Evolutionary conservation across 2,329 filamentous ascomycete species (phyloP), one percentile per base, ranked within the genome.

Genomic region (Botryotinia globosa): DNA sequence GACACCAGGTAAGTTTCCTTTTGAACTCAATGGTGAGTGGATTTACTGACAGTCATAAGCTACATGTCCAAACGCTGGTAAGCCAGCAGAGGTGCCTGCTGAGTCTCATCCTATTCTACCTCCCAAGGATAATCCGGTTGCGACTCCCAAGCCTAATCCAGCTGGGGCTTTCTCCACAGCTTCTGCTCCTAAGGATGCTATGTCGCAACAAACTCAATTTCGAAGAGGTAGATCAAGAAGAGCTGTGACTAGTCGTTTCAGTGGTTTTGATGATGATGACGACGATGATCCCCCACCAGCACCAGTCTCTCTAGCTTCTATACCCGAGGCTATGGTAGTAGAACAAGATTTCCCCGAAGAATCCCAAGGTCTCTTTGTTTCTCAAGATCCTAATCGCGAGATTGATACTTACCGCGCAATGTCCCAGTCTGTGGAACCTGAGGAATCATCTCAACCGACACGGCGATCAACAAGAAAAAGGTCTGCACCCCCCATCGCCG

Each of bases 251-350:
- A 85, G 85, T 79, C 86, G 90, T 1, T 96, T 97, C 82, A 92
- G 90, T 62, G 90, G 91, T 0, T 97, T 97, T 74, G 91, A 90
- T 75, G 87, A 89, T 75, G 89, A 87, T 74, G 89, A 87, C 74
- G 85, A 84, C 69, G 77, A 77, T 29, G 66, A 51, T 18, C 56
- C 44, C 22, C n/a, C 66, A 20, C 12, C 42, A 20, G 58, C 68
- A 42, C 39, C 69, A 8, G n/a, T 70, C 29, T 71, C 67, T 32
- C 73, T 62, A 5, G 77, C 77, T 44, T 71, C 72, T 32, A 74
- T 75, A 59, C 77, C 76, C 0, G 76, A 83, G 64, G 84, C 85
- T 3, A 81, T 90, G 22, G 90, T 90, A 72, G 86, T 90, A 6
- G 86, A 88, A 0, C 87, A 90, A 76, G 37, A 68, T 25, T 4